Evolutionary conservation across 1,139 yeast species (phyloP).

Genomic region (Yamadazyma songkhlaensis): DNA sequence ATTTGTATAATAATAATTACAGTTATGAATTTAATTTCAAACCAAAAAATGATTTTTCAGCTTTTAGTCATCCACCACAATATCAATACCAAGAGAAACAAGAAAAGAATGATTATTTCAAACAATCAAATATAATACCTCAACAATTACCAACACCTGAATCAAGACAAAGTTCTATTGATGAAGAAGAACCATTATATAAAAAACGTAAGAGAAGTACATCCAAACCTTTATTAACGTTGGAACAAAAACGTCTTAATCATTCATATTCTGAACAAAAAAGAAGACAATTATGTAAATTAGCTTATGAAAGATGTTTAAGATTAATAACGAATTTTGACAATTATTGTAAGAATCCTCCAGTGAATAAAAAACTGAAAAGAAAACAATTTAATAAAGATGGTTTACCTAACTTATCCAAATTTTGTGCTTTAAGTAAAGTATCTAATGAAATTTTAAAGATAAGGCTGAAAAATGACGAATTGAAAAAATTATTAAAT

Average conservation of each 20-base stretch:
- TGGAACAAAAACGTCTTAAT: conserved; percentile 67
- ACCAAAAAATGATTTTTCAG: conserved; percentile 15
- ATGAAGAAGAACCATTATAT: conserved; percentile 10
- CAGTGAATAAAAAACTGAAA: conserved; percentile 32
- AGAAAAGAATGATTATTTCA: not conserved
- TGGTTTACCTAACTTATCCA: conserved; percentile 48
- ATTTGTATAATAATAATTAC: conserved; percentile 25
- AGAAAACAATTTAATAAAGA: conserved; percentile 43
- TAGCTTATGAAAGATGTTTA: conserved; percentile 54
- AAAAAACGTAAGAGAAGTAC: conserved; percentile 31
- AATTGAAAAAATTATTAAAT: conserved; percentile 22
- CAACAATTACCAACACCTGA: conserved; percentile 40
- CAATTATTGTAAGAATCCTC: conserved; percentile 34
- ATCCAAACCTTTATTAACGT: conserved; percentile 50
- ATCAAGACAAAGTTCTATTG: conserved; percentile 25
- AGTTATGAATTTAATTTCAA: conserved; percentile 19
- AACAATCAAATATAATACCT: not conserved
- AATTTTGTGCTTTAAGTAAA: conserved; percentile 43
- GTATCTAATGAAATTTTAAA: conserved; percentile 40
- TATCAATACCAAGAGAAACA: not conserved
- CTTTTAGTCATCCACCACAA: conserved; percentile 32
- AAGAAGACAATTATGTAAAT: conserved; percentile 68
- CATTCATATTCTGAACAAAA: conserved; percentile 77
- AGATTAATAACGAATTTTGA: conserved; percentile 41
- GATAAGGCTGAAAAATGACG: conserved; percentile 34